Evolutionary conservation across 2,329 filamentous ascomycete genomes (phyloP), one percentile per base, ranked within the genome.

Genomic region (Paecilomyces sp.): DNA sequence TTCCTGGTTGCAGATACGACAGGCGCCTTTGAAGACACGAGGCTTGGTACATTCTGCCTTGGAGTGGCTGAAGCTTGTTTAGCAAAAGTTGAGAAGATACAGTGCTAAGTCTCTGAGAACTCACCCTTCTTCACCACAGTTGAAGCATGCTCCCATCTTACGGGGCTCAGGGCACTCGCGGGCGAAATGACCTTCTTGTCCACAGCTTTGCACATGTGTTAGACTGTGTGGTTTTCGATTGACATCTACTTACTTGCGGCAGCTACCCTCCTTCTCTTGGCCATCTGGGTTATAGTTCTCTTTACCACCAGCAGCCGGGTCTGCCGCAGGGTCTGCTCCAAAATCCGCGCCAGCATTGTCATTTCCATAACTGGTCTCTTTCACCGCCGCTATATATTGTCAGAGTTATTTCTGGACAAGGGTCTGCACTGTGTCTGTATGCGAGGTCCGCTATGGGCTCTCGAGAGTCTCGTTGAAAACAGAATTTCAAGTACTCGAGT

Each of bases 1-100:
- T 63, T 80, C 72, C 63, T 79, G 64, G n/a, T 73, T 67, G 63
- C 80, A 82, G 57, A 76, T 68, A 53, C 74, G 76, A 65, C 79
- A 82, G 41, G 72, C 67, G 12, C 79, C 79, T 33, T 72, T 79
- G 68, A 80, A 80, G 22, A 79, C 73, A 53, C 75, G 75, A 56
- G 78, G 77, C 30, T 79, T 74, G 18, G 77, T 70, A 61, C 79
- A 82, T 1, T 80, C 76, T 0, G 67, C 64, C 64, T 80, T 80
- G 64, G 60, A 68, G 58, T 80, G 77, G 15, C 76, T 79, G 57
- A 4, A 41, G 56, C 9, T 22, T 51, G 1, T 53, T 56, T 13
- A 50, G 18, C n/a, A 13, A 15, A 11, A 9, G 56, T 12, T 41
- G 5, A 57, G 11, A 41, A 28, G n/a, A 47, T 25, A 3, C 12